Evolutionary conservation across 192 early-diverging fungal species (phyloP), one percentile per base, ranked within the genome.

Genomic region (Gamsiella multidivaricata): DNA sequence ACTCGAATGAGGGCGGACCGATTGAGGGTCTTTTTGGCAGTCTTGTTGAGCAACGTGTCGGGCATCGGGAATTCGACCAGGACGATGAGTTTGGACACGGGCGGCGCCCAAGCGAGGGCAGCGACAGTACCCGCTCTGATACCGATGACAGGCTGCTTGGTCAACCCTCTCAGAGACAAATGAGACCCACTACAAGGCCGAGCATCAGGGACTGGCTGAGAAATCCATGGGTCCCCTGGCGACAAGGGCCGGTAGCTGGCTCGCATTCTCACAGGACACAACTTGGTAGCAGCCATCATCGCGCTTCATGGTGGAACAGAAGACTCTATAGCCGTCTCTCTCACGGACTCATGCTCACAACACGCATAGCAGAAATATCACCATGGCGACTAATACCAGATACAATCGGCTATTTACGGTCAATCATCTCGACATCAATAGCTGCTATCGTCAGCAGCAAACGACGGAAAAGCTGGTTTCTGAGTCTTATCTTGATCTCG

Each of bases 21-120:
- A 68, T 76, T 26, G 74, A 78, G 15, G 60, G 74, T 17, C 55
- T 69, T 49, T 78, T 58, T 69, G 74, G 58, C 39, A 69, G 65
- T 26, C 74, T 69, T 37, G 60, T 78, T 29, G 74, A 64, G 41
- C 74, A 78, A 54, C 65, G 74, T 18, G 45, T 61, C 2, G 65
- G 51, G 7, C 60, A 61, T 41, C 73, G 59, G 17, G 49, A 50
- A 42, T 32, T 49, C 36, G 39, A 66, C 32, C 29, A 61, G 3
- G 64, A 66, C 18, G 54, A 66, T 37, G 59, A 64, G 17, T 8
- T 54, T 22, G 28, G 25, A 0, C 60, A 54, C 31, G 25, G n/a
- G 25, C 34, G 61, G 17, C 53, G 69, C 32, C 31, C 20, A 3
- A 70, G 67, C 15, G 56, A 70, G 39, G n/a, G n/a, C 33, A 56